Evolutionary conservation across 2,329 filamentous ascomycete species (phyloP).

Genomic region (Daldinia sp.): DNA sequence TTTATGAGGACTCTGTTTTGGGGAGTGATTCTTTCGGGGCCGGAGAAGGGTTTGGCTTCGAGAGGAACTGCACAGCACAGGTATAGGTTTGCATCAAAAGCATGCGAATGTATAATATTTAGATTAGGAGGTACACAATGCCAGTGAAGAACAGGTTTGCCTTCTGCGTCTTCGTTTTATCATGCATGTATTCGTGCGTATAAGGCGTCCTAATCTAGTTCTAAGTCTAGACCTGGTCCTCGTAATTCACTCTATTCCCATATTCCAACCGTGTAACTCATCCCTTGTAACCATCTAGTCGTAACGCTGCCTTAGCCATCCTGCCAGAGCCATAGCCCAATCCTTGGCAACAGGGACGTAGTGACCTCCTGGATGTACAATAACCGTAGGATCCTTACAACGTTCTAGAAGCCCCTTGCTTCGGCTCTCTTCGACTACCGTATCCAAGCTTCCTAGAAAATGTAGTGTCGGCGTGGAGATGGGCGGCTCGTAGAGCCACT

Average conservation of each 20-base stretch:
- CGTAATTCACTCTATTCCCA: background rate
- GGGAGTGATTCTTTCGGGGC: slow-evolving; percentile 30
- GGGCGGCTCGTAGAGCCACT: slow-evolving; percentile 44
- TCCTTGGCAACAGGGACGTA: slow-evolving; percentile 86
- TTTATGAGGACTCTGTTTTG: slow-evolving; percentile 17
- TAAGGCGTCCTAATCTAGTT: slow-evolving; percentile 1
- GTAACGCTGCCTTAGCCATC: slow-evolving; percentile 53
- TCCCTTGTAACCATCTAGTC: slow-evolving; percentile 26
- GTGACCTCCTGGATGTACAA: slow-evolving; percentile 87
- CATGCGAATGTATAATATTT: slow-evolving; percentile 46
- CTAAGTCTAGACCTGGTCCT: slow-evolving; percentile 6
- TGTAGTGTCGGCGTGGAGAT: slow-evolving; percentile 82
- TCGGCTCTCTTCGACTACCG: slow-evolving; percentile 82
- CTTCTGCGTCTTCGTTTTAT: slow-evolving; percentile 26
- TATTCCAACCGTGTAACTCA: background rate
- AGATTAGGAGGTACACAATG: slow-evolving; percentile 37
- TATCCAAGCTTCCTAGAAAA: slow-evolving; percentile 84
- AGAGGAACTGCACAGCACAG: slow-evolving; percentile 14
- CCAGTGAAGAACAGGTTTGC: slow-evolving; percentile 38
- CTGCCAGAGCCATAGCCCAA: slow-evolving; percentile 78
- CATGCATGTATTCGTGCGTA: slow-evolving; percentile 5
- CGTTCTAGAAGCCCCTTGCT: slow-evolving; percentile 72
- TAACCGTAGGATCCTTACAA: slow-evolving; percentile 62
- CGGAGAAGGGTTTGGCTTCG: slow-evolving; percentile 24
- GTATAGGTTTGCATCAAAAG: slow-evolving; percentile 39